Base-by-base conservation (phyloP, 2,329 filamentous ascomycete genomes). In the Aspergillus sergii region DNA sequence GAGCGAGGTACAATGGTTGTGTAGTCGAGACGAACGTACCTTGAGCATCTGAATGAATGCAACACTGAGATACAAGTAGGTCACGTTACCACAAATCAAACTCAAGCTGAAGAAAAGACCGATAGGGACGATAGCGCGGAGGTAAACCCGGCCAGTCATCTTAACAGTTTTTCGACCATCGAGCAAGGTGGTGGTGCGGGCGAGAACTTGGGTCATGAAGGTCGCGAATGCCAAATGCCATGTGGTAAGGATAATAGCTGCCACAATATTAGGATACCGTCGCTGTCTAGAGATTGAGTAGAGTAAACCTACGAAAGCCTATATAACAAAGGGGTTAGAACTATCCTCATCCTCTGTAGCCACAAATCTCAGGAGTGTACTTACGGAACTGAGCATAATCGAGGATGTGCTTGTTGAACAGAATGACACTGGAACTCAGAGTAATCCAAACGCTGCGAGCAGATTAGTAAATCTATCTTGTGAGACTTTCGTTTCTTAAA, bases 21-120 rank as follows among this genome's bases (percentile, higher is more conserved):
- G 30, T 60, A 62, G 45, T 34, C 26, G 82, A 80, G 79, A 71
- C 36, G 4, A 36, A 68, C 68, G 57, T 34, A 93, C 91, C 91
- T 98, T 98, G 79, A 98, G 89, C 94, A 98, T 98, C 85, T 97
- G 94, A 74, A 98, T 97, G 80, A 97, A 97, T 64, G 94, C 91
- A 64, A 97, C 94, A 70, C 91, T 94, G 63, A 97, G 87, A 81
- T 97, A 96, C 60, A 97, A 86, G 77, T 97, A 97, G 71, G 94
- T 94, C 80, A 96, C 82, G 83, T 97, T 97, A 75, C 94, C 93
- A 80, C 93, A 97, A 77, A 98, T 97, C 84, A 98, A 86, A 80
- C 91, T 95, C 83, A 97, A 83, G 77, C 91, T 95, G 88, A 97
- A 98, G 83, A 97, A 96, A 75, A 97, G 81, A 69, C 94, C 94